Conservation (phyloP, 2,329 filamentous ascomycete species). For the Lasiodiplodia gonubiensis region DNA sequence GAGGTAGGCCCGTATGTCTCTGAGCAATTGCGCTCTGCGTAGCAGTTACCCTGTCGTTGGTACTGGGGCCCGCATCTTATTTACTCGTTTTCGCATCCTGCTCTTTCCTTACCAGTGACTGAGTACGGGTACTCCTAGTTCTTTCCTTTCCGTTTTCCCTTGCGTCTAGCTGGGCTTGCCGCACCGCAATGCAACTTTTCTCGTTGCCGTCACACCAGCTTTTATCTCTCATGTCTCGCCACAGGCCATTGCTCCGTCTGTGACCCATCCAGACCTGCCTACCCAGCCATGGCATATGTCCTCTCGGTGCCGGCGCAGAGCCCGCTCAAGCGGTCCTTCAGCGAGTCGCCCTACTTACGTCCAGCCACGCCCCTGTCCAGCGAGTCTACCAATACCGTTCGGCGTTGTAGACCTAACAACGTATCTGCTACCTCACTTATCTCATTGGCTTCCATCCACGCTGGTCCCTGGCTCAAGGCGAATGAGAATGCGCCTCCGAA, state of each 20-base stretch:
- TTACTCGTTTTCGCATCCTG: not conserved
- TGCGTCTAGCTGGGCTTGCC: constrained; percentile 15
- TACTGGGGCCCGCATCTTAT: not conserved
- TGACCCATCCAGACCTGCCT: constrained; percentile 20
- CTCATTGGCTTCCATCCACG: constrained; percentile 37
- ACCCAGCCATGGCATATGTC: constrained; percentile 45
- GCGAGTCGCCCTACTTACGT: constrained; percentile 46
- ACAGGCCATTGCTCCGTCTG: constrained; percentile 14
- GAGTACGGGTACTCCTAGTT: not conserved
- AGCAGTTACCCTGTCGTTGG: not conserved
- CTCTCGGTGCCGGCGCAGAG: constrained; percentile 47
- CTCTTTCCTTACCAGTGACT: not conserved
- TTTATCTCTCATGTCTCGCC: constrained; percentile 25
- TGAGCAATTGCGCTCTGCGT: constrained; percentile 6
- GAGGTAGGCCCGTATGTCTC: not conserved
- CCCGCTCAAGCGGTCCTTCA: constrained; percentile 50
- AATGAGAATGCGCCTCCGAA: constrained; percentile 43
- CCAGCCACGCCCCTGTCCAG: constrained; percentile 40
- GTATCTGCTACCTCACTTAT: constrained; percentile 45
- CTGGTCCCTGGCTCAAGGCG: constrained; percentile 36
- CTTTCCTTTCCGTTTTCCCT: constrained; percentile 1
- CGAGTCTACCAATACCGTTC: constrained; percentile 27
- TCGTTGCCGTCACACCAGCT: constrained; percentile 8
- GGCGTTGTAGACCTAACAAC: constrained; percentile 28
- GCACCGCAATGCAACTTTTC: constrained; percentile 6